These are phyloP conservation scores for Exophiala sp. DNA, from an alignment of 2,329 filamentous ascomycete genomes.

Conservation along the genomic window DNA sequence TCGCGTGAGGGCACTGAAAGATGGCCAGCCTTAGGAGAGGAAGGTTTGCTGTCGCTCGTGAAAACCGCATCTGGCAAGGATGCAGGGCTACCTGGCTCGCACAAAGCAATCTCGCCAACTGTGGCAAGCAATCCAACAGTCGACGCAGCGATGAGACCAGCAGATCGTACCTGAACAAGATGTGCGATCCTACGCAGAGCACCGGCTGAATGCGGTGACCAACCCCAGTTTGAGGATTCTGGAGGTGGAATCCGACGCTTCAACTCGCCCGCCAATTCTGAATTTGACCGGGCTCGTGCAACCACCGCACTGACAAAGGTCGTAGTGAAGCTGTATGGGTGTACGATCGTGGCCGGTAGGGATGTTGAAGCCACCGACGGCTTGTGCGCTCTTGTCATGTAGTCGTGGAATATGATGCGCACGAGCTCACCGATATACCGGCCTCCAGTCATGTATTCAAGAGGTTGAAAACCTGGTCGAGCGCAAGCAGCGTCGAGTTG, in stretches of 20 bases:
- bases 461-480: slow-evolving; percentile 71
- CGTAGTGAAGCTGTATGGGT: slow-evolving; percentile 64
- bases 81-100: slow-evolving; percentile 20
- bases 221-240: slow-evolving; percentile 52
- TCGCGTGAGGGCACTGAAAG: slow-evolving; percentile 7
- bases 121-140: slow-evolving; percentile 66
- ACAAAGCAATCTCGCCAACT: slow-evolving; percentile 59
- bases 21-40: slow-evolving; percentile 18
- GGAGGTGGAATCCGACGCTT: slow-evolving; percentile 53
- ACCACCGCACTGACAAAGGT: slow-evolving; percentile 69
- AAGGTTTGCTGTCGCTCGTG: slow-evolving; percentile 17
- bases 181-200: slow-evolving; percentile 65
- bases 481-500: slow-evolving; percentile 65
- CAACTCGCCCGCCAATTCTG: slow-evolving; percentile 45
- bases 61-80: slow-evolving; percentile 15
- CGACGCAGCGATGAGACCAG: slow-evolving; percentile 69
- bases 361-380: slow-evolving; percentile 40
- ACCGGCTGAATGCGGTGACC: slow-evolving; percentile 59
- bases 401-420: slow-evolving; percentile 66
- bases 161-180: slow-evolving; percentile 68
- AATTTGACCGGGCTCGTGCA: slow-evolving; percentile 51
- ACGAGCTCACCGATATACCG: slow-evolving; percentile 75
- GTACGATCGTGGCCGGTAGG: slow-evolving; percentile 55
- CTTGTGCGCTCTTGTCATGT: slow-evolving; percentile 47
- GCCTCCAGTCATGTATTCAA: slow-evolving; percentile 81